phyloP scores from a whole-genome alignment of 192 early-diverging fungal genomes.

The Gamsiella multidivaricata region DNA sequence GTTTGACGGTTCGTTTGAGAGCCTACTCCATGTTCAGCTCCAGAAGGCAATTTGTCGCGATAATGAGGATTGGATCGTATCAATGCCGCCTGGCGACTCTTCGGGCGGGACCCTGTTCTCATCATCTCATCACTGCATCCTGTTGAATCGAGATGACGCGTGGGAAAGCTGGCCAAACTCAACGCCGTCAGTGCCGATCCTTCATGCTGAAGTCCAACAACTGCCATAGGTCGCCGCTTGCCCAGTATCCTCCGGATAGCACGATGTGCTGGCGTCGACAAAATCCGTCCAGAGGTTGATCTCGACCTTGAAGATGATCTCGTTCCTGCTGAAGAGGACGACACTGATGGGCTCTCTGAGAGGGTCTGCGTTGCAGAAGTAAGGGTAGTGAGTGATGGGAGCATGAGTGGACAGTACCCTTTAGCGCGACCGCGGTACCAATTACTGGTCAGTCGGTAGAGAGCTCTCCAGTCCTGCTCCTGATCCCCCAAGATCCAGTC shows the following conservation, averaged over 20 bases:
- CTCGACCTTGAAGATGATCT: neutral
- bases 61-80: slow-evolving; percentile 44
- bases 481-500: neutral
- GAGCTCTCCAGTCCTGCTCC: slow-evolving; percentile 52
- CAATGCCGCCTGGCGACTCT: neutral
- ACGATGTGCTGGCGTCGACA: slow-evolving; percentile 23
- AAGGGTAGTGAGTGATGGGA: slow-evolving; percentile 36
- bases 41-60: slow-evolving; percentile 2
- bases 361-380: slow-evolving; percentile 10
- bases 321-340: neutral
- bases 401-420: slow-evolving; percentile 42
- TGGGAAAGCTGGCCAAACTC: slow-evolving; percentile 15
- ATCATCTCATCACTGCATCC: neutral
- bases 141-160: neutral
- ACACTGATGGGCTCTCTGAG: neutral
- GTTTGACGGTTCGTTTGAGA: neutral
- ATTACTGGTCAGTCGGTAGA: slow-evolving; percentile 57
- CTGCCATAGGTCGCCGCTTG: slow-evolving; percentile 21
- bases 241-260: slow-evolving; percentile 17
- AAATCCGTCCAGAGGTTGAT: neutral
- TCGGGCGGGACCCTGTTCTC: neutral
- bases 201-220: slow-evolving; percentile 44
- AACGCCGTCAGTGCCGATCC: slow-evolving; percentile 36
- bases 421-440: slow-evolving; percentile 58
- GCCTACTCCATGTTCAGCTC: neutral